Evolutionary conservation across 2,329 filamentous ascomycete genomes (phyloP), one percentile per base, ranked within the genome.

Genomic region (Venturia effusa): DNA sequence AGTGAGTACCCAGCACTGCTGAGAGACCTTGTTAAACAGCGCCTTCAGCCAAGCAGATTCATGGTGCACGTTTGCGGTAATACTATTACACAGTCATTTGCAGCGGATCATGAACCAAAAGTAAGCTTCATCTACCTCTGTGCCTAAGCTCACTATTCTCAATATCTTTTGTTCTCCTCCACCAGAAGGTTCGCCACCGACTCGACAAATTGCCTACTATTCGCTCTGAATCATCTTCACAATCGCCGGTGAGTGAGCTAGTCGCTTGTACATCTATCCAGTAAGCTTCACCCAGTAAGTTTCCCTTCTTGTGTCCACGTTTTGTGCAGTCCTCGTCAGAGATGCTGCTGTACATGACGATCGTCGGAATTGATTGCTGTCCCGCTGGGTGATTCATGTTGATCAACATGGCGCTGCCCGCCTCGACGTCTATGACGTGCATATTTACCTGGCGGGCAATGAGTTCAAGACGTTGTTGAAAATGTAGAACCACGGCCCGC

Each of bases 101-200:
- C 27, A 19, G 30, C 15, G 30, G 51, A 34, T 15, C 51, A 57
- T 57, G 51, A 34, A 32, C 10, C 45, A 32, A 57, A 57, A 34
- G 51, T 57, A 57, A 57, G 51, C 51, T 34, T 57, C 51, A 34
- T 57, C 51, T 57, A 57, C 27, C 51, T 57, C n/a, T 34, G 51
- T 57, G 51, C 10, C 51, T 13, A 57, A 57, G 30, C 27, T 13
- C 51, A 57, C 51, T 57, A 57, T 34, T 57, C 51, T 57, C 51
- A 57, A 57, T 19, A 34, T 30, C 51, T 51, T n/a, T 24, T 27
- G 22, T 51, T 27, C 22, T 27, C 27, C n/a, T 17, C n/a, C 45
- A 27, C 27, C 45, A 51, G 45, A 51, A 45, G 8, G 17, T 15
- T 13, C 45, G 45, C 45, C 45, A 51, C 10, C 45, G 22, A 51